A percentile compares a stretch with the other conserved stretches of the same genome.
phyloP scores from a whole-genome alignment of 768 basidiomycete genomes.

The Boletus eberwhitei region DNA sequence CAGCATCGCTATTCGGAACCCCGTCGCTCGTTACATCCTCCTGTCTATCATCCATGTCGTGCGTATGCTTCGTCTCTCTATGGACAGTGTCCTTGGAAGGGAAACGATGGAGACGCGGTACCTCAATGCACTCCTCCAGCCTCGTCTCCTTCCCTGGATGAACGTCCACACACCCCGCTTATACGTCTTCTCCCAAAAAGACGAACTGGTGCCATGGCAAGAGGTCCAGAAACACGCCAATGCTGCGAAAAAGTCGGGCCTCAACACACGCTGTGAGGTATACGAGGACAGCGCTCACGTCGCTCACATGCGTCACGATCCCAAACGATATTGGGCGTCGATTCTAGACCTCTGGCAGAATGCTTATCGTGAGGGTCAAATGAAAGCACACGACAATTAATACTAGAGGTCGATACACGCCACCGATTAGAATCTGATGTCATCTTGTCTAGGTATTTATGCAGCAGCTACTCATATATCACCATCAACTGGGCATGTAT shows the following conservation, averaged over 20 bases:
- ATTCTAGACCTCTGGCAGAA: slow-evolving; percentile 20
- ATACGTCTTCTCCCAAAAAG: slow-evolving; percentile 35
- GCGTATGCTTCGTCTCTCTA: slow-evolving; percentile 11
- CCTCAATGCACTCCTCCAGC: slow-evolving; percentile 15
- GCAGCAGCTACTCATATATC: too few species aligned
- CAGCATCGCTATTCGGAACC: slow-evolving; percentile 21
- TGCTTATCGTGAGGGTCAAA: slow-evolving; percentile 8
- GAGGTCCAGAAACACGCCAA: slow-evolving; percentile 27
- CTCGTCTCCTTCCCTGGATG: slow-evolving; percentile 33
- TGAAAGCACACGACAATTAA: too few species aligned
- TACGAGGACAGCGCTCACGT: slow-evolving; percentile 37
- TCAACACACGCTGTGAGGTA: slow-evolving; percentile 26
- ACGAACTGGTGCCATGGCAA: slow-evolving; percentile 29
- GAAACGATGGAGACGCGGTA: slow-evolving; percentile 7
- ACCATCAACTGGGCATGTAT: too few species aligned
- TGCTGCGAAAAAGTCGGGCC: slow-evolving; percentile 20
- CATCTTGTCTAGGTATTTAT: too few species aligned
- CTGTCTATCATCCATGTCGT: slow-evolving; percentile 13
- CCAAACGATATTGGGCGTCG: slow-evolving; percentile 28
- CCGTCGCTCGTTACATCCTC: slow-evolving; percentile 7
- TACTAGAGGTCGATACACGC: background rate
- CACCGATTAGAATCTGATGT: background rate
- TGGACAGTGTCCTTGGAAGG: slow-evolving; percentile 11
- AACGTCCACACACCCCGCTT: slow-evolving; percentile 30
- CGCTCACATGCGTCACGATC: slow-evolving; percentile 30